phyloP scores from a whole-genome alignment of 2,329 filamentous ascomycete species.

The Plectosphaerella sp. region DNA sequence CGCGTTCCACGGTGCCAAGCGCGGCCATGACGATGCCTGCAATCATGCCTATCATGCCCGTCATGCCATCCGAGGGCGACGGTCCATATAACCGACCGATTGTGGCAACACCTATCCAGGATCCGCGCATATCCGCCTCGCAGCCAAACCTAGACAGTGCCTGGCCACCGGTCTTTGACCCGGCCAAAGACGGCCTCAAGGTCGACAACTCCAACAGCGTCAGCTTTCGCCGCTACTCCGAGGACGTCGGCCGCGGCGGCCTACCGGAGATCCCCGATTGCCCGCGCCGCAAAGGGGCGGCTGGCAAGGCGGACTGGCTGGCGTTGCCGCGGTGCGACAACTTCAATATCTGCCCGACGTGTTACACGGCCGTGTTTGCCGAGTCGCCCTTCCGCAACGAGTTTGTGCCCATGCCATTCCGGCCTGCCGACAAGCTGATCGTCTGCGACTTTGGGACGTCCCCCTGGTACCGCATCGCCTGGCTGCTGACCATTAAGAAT shows the following conservation, averaged over 20 bases:
- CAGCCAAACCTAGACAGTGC: constrained; percentile 16
- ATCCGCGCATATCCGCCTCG: constrained; percentile 15
- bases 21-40: constrained; percentile 13
- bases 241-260: constrained; percentile 40
- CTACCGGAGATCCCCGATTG: constrained; percentile 60
- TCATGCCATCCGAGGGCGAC: constrained; percentile 9
- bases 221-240: constrained; percentile 49
- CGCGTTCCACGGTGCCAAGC: constrained; percentile 16
- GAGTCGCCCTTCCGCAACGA: constrained; percentile 62
- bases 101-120: constrained; percentile 13
- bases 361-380: constrained; percentile 66
- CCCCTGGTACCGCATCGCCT: constrained; percentile 81
- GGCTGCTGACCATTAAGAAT: constrained; percentile 73
- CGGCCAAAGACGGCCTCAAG: constrained; percentile 24
- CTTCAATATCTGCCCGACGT: constrained; percentile 80
- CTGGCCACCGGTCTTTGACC: constrained; percentile 46
- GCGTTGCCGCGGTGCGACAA: constrained; percentile 65
- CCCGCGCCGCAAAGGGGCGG: constrained; percentile 57
- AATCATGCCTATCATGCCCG: constrained; percentile 12
- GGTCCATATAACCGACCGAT: constrained; percentile 17
- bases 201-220: constrained; percentile 33
- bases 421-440: constrained; percentile 52
- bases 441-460: constrained; percentile 74
- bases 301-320: constrained; percentile 73
- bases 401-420: constrained; percentile 59